Evolutionary conservation across 768 basidiomycete species (phyloP).

Genomic region (Crassisporium funariophilum): DNA sequence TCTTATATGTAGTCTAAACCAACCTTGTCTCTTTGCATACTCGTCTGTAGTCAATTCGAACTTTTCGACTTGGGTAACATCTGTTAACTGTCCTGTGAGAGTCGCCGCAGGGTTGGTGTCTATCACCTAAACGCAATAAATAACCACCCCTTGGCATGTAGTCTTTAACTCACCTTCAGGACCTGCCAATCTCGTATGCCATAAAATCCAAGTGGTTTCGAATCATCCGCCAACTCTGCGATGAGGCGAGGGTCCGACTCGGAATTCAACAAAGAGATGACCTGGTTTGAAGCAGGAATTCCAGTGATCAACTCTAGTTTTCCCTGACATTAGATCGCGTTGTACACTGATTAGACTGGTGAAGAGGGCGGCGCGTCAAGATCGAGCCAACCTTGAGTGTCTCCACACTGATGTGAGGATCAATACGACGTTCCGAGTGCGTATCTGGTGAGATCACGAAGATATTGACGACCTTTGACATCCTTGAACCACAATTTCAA

Average conservation of each 20-base stretch:
- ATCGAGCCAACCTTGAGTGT: slow-evolving; percentile 72
- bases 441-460: slow-evolving; percentile 89
- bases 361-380: slow-evolving; percentile 5
- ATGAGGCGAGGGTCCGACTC: slow-evolving; percentile 53
- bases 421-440: slow-evolving; percentile 84
- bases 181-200: slow-evolving; percentile 77
- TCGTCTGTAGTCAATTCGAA: slow-evolving; percentile 85
- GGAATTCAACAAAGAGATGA: slow-evolving; percentile 62
- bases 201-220: slow-evolving; percentile 71
- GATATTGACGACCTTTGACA: slow-evolving; percentile 53
- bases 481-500: slow-evolving; percentile 2
- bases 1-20: slow-evolving; percentile 8
- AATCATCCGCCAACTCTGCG: slow-evolving; percentile 64
- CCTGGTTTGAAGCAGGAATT: slow-evolving; percentile 74
- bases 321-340: slow-evolving; percentile 43
- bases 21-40: slow-evolving; percentile 82
- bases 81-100: slow-evolving; percentile 82
- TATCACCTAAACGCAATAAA: slow-evolving; percentile 48
- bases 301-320: slow-evolving; percentile 94
- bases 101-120: slow-evolving; percentile 77
- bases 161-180: slow-evolving; percentile 59
- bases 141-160: neutral
- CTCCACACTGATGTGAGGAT: slow-evolving; percentile 70
- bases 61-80: slow-evolving; percentile 86
- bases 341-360: slow-evolving; percentile 18